Evolutionary conservation across 73 alveolate species (phyloP).

Genomic region (Symbiodinium pilosum): DNA sequence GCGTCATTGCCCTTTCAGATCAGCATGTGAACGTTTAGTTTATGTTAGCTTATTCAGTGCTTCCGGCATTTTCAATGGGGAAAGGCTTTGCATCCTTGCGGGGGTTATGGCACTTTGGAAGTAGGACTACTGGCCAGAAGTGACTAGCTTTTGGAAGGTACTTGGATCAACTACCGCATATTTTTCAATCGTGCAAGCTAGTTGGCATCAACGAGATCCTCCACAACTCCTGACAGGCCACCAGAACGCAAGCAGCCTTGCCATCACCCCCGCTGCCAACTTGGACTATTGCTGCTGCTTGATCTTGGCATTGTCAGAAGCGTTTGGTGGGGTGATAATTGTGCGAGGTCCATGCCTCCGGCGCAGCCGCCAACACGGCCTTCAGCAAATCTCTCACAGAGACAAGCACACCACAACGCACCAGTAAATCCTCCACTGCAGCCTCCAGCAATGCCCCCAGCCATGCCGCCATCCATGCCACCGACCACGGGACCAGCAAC

Average conservation of each 20-base stretch:
- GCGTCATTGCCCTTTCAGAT: no score
- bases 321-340: neutral
- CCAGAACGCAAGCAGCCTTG: neutral
- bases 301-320: no score
- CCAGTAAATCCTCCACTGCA: neutral
- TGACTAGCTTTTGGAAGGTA: no score
- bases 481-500: neutral
- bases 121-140: neutral
- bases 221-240: neutral
- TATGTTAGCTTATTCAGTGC: no score
- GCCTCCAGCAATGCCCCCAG: slow-evolving; percentile 16
- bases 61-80: no score
- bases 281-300: neutral
- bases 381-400: neutral
- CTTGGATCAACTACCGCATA: no score
- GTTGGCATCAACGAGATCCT: neutral
- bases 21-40: no score
- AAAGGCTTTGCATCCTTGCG: no score
- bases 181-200: neutral
- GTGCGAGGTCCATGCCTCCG: slow-evolving; percentile 35
- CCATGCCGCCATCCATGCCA: neutral
- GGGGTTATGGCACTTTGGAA: no score
- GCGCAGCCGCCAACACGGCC: neutral
- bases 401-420: neutral
- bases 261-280: slow-evolving; percentile 16